Evolutionary conservation across 345 rosid species (phyloP).

Genomic region (Populus alba): DNA sequence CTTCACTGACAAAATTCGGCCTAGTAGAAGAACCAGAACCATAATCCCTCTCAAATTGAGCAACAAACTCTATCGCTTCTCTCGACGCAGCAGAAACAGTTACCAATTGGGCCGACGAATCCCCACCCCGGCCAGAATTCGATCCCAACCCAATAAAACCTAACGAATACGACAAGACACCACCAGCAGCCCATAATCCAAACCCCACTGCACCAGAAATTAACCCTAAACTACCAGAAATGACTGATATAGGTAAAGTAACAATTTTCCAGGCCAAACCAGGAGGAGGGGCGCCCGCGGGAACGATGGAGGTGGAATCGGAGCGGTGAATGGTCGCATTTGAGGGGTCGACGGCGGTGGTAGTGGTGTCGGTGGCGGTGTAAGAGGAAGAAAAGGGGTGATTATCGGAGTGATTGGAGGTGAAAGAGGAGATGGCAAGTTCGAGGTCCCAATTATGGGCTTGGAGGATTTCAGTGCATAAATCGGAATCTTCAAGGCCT

Average conservation of each 20-base stretch:
- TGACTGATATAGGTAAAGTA: constrained; percentile 74
- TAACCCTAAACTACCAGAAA: constrained; percentile 83
- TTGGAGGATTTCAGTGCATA: constrained; percentile 92
- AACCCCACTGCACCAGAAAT: constrained; percentile 87
- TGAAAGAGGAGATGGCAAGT: constrained; percentile 90
- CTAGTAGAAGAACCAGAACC: constrained; percentile 43
- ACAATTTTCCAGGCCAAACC: constrained; percentile 80
- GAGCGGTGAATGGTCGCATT: no score
- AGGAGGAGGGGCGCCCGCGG: constrained; percentile 38
- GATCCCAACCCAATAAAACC: constrained; percentile 77
- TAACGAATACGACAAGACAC: constrained; percentile 76
- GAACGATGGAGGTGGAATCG: background rate
- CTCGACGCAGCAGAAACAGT: constrained; percentile 60
- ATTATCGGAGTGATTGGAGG: constrained; percentile 32
- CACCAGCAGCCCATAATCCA: constrained; percentile 95
- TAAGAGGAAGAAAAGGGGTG: background rate
- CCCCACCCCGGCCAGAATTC: constrained; percentile 37
- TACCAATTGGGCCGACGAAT: constrained; percentile 50
- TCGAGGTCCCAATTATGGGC: constrained; percentile 98
- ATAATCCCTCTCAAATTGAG: constrained; percentile 75
- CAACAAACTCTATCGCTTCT: constrained; percentile 75
- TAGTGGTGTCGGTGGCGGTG: constrained; percentile 22
- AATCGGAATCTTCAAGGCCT: constrained; percentile 84
- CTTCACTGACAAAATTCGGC: constrained; percentile 77
- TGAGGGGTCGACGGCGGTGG: background rate